Evolutionary conservation across 1,139 yeast genomes (phyloP).

Genomic region (Pichia sp.): DNA sequence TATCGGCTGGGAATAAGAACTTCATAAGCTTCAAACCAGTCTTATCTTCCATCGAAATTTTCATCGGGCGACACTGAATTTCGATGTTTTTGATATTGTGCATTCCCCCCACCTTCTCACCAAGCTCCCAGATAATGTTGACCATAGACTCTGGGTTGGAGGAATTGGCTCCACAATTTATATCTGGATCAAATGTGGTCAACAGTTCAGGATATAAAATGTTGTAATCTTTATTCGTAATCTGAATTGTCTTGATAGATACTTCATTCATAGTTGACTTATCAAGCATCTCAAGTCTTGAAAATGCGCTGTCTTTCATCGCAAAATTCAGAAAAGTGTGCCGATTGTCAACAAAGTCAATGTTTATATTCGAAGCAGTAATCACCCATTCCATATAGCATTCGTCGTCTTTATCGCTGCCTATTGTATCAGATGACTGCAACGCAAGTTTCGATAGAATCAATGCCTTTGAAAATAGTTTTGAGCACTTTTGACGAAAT

Average conservation of each 20-base stretch:
- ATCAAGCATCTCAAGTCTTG: conserved; percentile 57
- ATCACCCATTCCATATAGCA: conserved; percentile 35
- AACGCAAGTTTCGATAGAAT: conserved; percentile 43
- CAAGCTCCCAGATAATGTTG: conserved; percentile 58
- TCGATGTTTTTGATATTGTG: conserved; percentile 53
- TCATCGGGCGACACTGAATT: conserved; percentile 51
- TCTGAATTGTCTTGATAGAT: conserved; percentile 61
- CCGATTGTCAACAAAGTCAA: conserved; percentile 58
- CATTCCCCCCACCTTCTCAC: conserved; percentile 66
- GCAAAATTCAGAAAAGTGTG: conserved; percentile 60
- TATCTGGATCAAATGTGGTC: conserved; percentile 28
- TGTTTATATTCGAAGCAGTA: conserved; percentile 81
- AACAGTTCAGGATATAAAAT: conserved; percentile 70
- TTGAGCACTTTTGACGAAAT: conserved; percentile 25
- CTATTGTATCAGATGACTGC: conserved; percentile 7
- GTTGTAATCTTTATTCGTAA: conserved; percentile 59
- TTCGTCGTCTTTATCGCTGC: conserved; percentile 31
- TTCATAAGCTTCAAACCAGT: conserved; percentile 55
- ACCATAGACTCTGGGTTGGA: conserved; percentile 33
- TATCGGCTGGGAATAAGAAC: conserved; percentile 48
- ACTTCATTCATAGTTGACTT: conserved; percentile 61
- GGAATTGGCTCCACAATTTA: not conserved
- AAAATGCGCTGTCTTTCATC: conserved; percentile 58
- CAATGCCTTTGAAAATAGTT: conserved; percentile 63
- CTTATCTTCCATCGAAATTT: conserved; percentile 54